Evolutionary conservation across 768 basidiomycete genomes (phyloP), one percentile per base, ranked within the genome.

Genomic region (Boletus eberwhitei): DNA sequence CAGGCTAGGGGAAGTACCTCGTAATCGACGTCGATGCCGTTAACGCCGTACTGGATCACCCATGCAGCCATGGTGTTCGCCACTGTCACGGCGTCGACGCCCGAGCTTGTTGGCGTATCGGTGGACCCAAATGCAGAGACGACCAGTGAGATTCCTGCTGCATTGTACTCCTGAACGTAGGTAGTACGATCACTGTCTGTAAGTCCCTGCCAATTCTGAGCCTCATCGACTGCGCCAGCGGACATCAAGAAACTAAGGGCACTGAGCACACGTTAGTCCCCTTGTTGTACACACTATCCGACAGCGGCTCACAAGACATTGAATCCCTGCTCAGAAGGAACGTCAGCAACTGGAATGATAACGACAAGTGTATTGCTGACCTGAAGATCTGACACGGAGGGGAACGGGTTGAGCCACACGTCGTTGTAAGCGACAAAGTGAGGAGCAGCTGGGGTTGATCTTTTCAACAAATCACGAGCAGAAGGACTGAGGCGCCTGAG

Each of bases 21-120:
- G 47, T 81, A 82, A 62, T 82, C 81, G 43, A 83, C 72, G 47
- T 83, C 81, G 13, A 81, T 75, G 38, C 81, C 81, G 52, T 81
- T 76, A 32, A 82, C 60, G n/a, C 69, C 65, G 48, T 78, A 80
- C 55, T 76, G 51, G 35, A 70, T 74, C 35, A 81, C 80, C 71
- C 73, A 80, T 8, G 66, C 64, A 8, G 77, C 79, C 62, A 82
- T 70, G 6, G 67, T 70, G 55, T 74, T 72, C 1, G 80, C 80
- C 7, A 69, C 68, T 29, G 43, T 49, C 32, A 71, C 68, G 2
- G 80, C 71, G 53, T 80, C 71, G 5, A 61, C 60, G 26, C 75
- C 75, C 4, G 65, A 63, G 2, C 75, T 69, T 4, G 79, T 81
- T 2, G 80, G 80, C 1, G 69, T 66, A 50, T 71, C 62, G 4